phyloP scores from a whole-genome alignment of 805 yeast species.

The Cyberlindnera suaveolens region DNA sequence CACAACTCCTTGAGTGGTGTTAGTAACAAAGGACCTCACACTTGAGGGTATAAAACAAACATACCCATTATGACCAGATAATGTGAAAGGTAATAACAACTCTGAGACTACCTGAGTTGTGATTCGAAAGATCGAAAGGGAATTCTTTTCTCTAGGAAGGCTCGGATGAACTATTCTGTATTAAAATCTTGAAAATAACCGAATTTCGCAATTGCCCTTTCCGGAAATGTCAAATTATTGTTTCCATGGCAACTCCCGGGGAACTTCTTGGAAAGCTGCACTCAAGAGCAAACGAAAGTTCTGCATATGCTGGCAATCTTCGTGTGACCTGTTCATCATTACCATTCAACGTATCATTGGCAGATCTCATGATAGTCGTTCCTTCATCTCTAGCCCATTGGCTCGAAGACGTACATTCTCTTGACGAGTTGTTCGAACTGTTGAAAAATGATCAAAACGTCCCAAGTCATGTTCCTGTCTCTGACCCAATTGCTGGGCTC shows the following conservation, averaged over 20 bases:
- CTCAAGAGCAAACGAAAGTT: no score
- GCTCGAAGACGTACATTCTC: conserved; percentile 8
- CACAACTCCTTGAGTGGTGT: conserved; percentile 32
- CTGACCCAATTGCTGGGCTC: conserved; percentile 20
- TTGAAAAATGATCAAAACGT: conserved; percentile 9
- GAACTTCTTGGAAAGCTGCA: no score
- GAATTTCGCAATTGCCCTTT: no score
- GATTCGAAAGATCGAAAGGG: background rate
- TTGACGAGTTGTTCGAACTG: conserved; percentile 6
- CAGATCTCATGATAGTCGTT: background rate
- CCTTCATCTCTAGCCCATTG: conserved; percentile 1
- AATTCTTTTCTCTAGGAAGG: no score
- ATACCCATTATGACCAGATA: conserved; percentile 5
- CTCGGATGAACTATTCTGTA: no score
- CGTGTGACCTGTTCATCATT: background rate
- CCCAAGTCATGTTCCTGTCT: conserved; percentile 7
- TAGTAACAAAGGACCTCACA: background rate
- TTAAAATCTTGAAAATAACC: no score
- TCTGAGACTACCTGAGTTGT: background rate
- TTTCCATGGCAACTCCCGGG: no score
- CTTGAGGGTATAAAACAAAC: background rate
- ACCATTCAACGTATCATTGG: background rate
- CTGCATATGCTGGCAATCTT: no score
- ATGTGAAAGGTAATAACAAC: background rate
- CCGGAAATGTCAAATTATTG: no score